Evolutionary conservation across 306 rosid genomes (phyloP).

Genomic region (Castanea mollissima): DNA sequence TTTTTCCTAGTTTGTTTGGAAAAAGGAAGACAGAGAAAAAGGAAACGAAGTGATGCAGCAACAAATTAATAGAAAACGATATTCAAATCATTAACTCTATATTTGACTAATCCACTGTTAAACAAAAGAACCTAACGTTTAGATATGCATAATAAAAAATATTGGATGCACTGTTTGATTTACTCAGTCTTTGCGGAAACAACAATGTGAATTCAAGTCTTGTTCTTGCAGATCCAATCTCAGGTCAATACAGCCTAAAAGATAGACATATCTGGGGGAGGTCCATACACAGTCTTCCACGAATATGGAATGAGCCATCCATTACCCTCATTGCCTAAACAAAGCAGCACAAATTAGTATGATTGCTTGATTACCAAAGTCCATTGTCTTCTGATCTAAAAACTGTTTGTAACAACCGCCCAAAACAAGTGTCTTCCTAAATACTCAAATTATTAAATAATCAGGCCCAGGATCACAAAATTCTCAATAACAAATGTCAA

Average conservation of each 20-base stretch:
- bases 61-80: background rate
- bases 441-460: background rate
- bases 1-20: too few relatives aligned
- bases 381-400: background rate
- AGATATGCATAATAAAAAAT: background rate
- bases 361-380: background rate
- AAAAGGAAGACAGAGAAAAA: too few relatives aligned
- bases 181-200: background rate
- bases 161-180: too few relatives aligned
- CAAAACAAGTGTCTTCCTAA: background rate
- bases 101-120: background rate
- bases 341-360: background rate
- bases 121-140: background rate
- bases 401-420: background rate
- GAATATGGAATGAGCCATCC: conserved; percentile 77
- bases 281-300: conserved; percentile 82
- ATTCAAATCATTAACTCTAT: background rate
- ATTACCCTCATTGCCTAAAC: conserved; percentile 45
- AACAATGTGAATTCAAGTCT: background rate
- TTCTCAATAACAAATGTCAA: background rate
- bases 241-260: conserved; percentile 43
- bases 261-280: conserved; percentile 74
- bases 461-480: background rate
- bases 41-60: too few relatives aligned
- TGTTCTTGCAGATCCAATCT: background rate